These are phyloP conservation scores for Mucor piriformis DNA, from an alignment of 371 early-diverging fungal species.

Conservation along the genomic window DNA sequence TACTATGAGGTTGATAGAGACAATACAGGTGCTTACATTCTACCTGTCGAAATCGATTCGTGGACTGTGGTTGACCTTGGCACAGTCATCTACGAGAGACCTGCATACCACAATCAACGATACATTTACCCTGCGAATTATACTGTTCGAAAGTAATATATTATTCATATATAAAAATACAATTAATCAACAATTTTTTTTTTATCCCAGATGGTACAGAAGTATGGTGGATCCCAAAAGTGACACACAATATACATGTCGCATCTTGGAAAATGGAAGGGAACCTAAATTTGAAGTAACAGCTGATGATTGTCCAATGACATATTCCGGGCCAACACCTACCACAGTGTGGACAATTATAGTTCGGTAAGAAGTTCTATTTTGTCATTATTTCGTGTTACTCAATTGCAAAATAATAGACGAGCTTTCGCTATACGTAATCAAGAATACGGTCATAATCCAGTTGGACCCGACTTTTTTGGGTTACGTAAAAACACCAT, in stretches of 20 bases:
- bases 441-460: slow-evolving; percentile 79
- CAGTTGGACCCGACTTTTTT: slow-evolving; percentile 92
- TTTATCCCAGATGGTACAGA: slow-evolving; percentile 59
- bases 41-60: slow-evolving; percentile 85
- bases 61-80: slow-evolving; percentile 80
- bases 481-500: slow-evolving; percentile 89
- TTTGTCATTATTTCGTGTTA: not conserved
- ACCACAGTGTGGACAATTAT: slow-evolving; percentile 59
- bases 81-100: slow-evolving; percentile 75
- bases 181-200: slow-evolving; percentile 1
- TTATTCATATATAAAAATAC: not conserved
- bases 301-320: slow-evolving; percentile 53
- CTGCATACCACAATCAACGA: slow-evolving; percentile 86
- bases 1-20: slow-evolving; percentile 65
- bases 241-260: slow-evolving; percentile 76
- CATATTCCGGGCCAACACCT: slow-evolving; percentile 55
- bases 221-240: slow-evolving; percentile 79
- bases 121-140: slow-evolving; percentile 95
- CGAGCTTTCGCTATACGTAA: slow-evolving; percentile 71
- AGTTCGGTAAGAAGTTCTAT: slow-evolving; percentile 35
- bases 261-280: slow-evolving; percentile 82
- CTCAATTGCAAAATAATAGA: slow-evolving; percentile 19
- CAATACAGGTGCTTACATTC: slow-evolving; percentile 69
- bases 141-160: slow-evolving; percentile 57
- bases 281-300: slow-evolving; percentile 68